Evolutionary conservation across 805 yeast genomes (phyloP).

Genomic region (Schwanniomyces yamadae): DNA sequence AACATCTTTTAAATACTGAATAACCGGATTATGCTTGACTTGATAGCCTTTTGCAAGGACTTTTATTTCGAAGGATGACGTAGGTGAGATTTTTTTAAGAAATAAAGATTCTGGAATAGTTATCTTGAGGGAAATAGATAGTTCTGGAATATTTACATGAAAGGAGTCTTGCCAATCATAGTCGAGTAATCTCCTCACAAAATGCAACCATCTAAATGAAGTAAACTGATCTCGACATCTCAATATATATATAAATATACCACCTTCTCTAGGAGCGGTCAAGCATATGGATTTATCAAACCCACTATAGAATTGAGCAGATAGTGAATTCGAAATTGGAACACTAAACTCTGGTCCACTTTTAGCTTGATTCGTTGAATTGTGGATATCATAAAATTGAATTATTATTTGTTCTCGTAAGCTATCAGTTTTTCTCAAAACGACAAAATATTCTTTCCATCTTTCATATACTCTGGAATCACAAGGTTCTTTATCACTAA

Average conservation of each 20-base stretch:
- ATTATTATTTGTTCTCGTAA: conserved; percentile 52
- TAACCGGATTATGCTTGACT: conserved; percentile 21
- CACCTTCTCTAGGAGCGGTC: conserved; percentile 26
- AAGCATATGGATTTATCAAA: conserved; percentile 71
- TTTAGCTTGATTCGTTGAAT: conserved; percentile 24
- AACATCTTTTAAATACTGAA: conserved; percentile 39
- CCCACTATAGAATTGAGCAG: conserved; percentile 57
- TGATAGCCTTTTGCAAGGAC: conserved; percentile 22
- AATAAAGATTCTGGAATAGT: conserved; percentile 42
- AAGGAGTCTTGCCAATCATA: conserved; percentile 24
- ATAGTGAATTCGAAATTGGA: conserved; percentile 15
- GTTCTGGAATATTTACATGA: conserved; percentile 44
- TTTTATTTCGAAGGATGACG: conserved; percentile 5
- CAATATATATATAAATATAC: conserved; percentile 47
- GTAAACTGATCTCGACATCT: conserved; percentile 52
- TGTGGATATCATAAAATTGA: conserved; percentile 56
- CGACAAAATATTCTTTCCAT: conserved; percentile 80
- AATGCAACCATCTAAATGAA: conserved; percentile 63
- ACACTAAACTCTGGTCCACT: conserved; percentile 23
- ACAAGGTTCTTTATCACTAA: conserved; percentile 50
- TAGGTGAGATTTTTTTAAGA: conserved; percentile 18
- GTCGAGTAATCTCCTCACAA: conserved; percentile 51
- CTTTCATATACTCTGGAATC: conserved; percentile 61
- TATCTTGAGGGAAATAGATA: conserved; percentile 45
- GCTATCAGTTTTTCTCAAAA: conserved; percentile 62